Base-by-base conservation (phyloP, 148 eudicot genomes). In the Hydrangea macrophylla region DNA sequence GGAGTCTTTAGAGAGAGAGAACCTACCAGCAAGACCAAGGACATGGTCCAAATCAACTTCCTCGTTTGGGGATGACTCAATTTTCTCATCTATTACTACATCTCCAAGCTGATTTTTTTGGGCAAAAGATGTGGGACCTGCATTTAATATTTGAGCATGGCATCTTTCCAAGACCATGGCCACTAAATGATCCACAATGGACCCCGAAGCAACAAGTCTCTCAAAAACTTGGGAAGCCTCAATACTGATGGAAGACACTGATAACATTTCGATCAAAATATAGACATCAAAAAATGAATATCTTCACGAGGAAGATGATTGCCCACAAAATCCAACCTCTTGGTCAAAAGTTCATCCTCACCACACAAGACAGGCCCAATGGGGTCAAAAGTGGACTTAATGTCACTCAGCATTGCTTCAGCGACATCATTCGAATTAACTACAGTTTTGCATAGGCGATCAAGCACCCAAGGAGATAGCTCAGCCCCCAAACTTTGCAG, bases 161-260 rank as follows among this genome's bases (percentile, higher is more conserved):
- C 96, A 75, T 77, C 84, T 86, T 68, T 89, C 92, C 79, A 89
- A 70, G 73, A 83, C 90, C 89, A 83, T 65, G 10, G 92, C 96
- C 62, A 87, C 82, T 74, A 83, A 81, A 62, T 87, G 85, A 58
- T 88, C 88, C 68, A 82, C 67, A 50, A 87, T 78, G 37, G 82
- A 78, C 50, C 92, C 96, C 45, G 81, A 86, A 57, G 86, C 78
- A 60, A 89, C 83, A 30, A 88, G 85, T 83, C 85, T 85, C 77
- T 86, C 96, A 71, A 89, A 89, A 45, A 83, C 83, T 76, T 85
- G 85, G 67, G 88, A 82, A 59, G 92, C 92, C 67, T 89, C 92
- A 67, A 78, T 78, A 42, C 85, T 86, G 61, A 89, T 86, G 79
- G 84, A 83, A 70, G 92, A 86, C 70, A 85, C 78, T 58, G 96